phyloP scores from a whole-genome alignment of 306 rosid genomes.

The Boehmeria nivea region DNA sequence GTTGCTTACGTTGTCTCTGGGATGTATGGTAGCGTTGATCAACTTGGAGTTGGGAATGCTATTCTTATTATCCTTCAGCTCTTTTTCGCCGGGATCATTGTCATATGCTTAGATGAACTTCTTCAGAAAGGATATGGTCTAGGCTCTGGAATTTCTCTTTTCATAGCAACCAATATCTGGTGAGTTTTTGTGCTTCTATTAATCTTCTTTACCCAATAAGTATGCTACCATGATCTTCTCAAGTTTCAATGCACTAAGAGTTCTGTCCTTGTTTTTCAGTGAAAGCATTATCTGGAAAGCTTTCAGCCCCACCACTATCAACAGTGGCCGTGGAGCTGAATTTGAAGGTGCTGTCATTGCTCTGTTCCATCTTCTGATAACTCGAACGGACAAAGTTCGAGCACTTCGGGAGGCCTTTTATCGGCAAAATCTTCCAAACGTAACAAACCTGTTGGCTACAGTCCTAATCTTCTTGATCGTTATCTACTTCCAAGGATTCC shows the following conservation, averaged over 20 bases:
- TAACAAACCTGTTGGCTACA: conserved; percentile 84
- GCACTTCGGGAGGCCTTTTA: conserved; percentile 90
- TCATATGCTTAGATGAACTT: conserved; percentile 91
- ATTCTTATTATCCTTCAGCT: conserved; percentile 86
- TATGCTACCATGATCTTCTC: background rate
- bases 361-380: conserved; percentile 77
- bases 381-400: conserved; percentile 81
- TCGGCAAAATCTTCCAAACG: conserved; percentile 94
- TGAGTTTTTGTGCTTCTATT: conserved; percentile 30
- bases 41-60: conserved; percentile 96
- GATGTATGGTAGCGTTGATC: conserved; percentile 96
- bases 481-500: conserved; percentile 94
- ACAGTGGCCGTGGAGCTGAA: conserved; percentile 94
- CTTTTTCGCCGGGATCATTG: conserved; percentile 91
- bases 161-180: conserved; percentile 96
- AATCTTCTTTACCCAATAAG: background rate
- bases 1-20: conserved; percentile 98
- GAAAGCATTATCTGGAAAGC: conserved; percentile 95
- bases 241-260: conserved; percentile 4
- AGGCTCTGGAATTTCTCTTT: conserved; percentile 96
- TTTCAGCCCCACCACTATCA: conserved; percentile 91
- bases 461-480: conserved; percentile 79
- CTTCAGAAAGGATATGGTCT: conserved; percentile 99
- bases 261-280: conserved; percentile 35
- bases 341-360: conserved; percentile 96